Base-by-base conservation (phyloP, 345 rosid species). In the Ceriops tagal region DNA sequence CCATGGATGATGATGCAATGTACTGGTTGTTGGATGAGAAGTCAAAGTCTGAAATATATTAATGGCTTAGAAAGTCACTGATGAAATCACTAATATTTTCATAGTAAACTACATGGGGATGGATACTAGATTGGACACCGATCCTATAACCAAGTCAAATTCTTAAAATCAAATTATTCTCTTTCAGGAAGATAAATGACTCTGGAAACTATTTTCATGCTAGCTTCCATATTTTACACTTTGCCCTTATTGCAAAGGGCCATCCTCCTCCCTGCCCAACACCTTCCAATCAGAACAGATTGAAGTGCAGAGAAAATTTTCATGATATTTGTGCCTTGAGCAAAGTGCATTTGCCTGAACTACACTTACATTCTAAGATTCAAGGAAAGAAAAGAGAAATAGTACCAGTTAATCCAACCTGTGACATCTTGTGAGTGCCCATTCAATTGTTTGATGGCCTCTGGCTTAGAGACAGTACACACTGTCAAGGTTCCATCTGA, bases 1-100 rank as follows among this genome's bases (percentile, higher is more conserved):
- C 99, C 83, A 79, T 65, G 30, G 96, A 91, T 31, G 99, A 82
- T 9, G 99, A 95, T 20, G 99, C 99, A 26, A 95, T 87, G 73
- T 91, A 91, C 66, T 91, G 97, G 79, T 95, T 91, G 85, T 91
- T 95, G 64, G 99, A 91, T n/a, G 99, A 81, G 87, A 95, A 91
- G 81, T 91, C 96, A 75, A 95, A 95, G 68, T 95, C 99, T 95
- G 99, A 76, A 78, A 79, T 62, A 61, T 28, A 24, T 61, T 69
- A 64, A 37, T 43, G 53, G 26, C 65, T 77, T 61, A 73, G 75
- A 56, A 75, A 67, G 53, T 61, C 59, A 30, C 47, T 67, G 65
- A 69, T 69, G 47, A 58, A 68, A 71, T 8, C 55, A 3, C 69
- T 51, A 51, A 49, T 43, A 43, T 43, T 43, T 13, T 43, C 49